A percentile compares a stretch with the other conserved stretches of the same genome.
Conservation (phyloP, 2,329 filamentous ascomycete species). For the Pseudocercospora fuligena region DNA sequence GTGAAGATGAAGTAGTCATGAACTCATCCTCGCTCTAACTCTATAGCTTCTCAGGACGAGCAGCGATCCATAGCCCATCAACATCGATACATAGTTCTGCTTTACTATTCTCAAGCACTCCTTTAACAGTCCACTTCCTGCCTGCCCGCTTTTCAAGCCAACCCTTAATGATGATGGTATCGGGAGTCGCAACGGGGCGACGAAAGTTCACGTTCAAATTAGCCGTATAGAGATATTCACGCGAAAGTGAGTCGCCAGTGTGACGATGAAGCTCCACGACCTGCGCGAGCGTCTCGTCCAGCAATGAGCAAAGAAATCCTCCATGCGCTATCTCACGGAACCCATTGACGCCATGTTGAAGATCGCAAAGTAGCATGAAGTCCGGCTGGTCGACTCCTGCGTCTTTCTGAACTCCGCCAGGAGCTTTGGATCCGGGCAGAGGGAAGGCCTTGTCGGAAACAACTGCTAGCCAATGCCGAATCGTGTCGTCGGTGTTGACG, state of each 20-base stretch:
- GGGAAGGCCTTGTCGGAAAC: not conserved
- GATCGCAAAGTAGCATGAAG: not conserved
- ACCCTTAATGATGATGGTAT: not conserved
- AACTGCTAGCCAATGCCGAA: not conserved
- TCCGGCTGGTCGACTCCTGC: not conserved
- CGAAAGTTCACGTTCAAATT: not conserved
- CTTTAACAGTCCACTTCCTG: not conserved
- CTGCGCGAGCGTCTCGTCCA: not conserved
- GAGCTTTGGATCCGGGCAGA: not conserved
- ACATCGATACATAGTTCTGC: not conserved
- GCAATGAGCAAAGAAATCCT: not conserved
- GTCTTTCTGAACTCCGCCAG: not conserved
- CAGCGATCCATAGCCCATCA: not conserved
- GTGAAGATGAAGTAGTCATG: no score
- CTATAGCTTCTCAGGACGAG: not conserved
- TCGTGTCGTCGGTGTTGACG: not conserved
- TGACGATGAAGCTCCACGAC: not conserved
- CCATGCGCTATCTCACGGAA: not conserved
- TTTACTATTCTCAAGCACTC: not conserved
- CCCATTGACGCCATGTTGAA: not conserved
- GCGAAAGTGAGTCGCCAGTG: not conserved
- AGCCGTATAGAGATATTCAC: not conserved
- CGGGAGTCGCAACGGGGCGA: not conserved
- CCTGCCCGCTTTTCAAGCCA: not conserved
- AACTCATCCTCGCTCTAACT: no score